Evolutionary conservation across 148 eudicot species (phyloP), one percentile per base, ranked within the genome.

Genomic region (Rhododendron henanense): DNA sequence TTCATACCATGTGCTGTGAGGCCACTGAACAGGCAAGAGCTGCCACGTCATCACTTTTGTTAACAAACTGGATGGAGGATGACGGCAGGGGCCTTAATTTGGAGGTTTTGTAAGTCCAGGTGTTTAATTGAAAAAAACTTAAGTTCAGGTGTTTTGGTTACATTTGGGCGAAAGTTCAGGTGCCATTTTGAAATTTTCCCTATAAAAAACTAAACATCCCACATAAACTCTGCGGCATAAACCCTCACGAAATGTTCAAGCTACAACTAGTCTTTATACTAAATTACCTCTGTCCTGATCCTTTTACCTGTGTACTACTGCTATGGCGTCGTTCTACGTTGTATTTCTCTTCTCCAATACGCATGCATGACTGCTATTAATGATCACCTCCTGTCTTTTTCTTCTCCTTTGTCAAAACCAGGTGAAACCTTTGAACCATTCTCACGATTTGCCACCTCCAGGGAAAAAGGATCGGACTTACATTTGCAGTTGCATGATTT

Each of bases 381-480:
- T 44, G 65, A 35, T 21, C 13, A 23, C 50, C 39, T 37, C 39
- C 50, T 57, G 57, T 39, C 48, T 75, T 41, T 87, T 81, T 79
- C 63, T 83, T 87, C 73, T 85, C 75, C 79, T 83, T 53, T 82
- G 78, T 69, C 83, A 86, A 83, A 63, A 81, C 78, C 92, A 97
- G 99, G 99, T 95, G 92, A 97, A 97, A 89, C 98, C 98, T 80
- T 86, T 95, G 89, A 87, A 97, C 87, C 99, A 97, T 88, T 92
- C 99, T 89, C 96, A 94, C 84, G 92, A 87, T 88, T 90, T 97
- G 88, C 99, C 99, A 87, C 99, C 98, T 84, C 98, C 97, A 83
- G 96, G 96, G 81, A 97, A 94, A 88, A 97, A 95, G 90, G 99
- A 98, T 25, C 91, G 99, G 67, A 90, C 99, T 80, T 97, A 97